Percentiles rank a stretch among this genome's conserved stretches.
phyloP scores from a whole-genome alignment of 768 basidiomycete genomes.

The Podaxis rugospora region DNA sequence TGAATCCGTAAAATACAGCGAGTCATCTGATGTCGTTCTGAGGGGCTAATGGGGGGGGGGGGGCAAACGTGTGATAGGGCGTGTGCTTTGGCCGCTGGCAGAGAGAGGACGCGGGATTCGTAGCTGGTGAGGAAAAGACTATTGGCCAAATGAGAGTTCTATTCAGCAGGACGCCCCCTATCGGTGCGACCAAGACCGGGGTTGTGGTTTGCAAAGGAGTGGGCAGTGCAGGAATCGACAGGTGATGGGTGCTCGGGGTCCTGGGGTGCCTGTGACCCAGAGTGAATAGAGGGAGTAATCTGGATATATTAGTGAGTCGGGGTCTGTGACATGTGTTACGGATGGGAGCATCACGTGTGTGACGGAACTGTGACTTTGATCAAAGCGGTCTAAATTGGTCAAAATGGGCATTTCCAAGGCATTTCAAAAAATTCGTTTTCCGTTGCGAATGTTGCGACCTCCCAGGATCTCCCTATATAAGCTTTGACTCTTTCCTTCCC shows the following conservation, averaged over 20 bases:
- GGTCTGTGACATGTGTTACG: neutral
- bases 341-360: neutral
- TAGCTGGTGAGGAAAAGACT: no score
- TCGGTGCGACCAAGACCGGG: constrained; percentile 10
- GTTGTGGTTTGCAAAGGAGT: constrained; percentile 1
- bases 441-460: constrained; percentile 36
- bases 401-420: constrained; percentile 18
- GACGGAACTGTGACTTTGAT: neutral
- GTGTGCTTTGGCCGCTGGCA: neutral
- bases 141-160: neutral
- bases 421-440: constrained; percentile 26
- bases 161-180: neutral
- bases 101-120: neutral
- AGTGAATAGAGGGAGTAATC: constrained; percentile 8
- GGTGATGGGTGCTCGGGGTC: constrained; percentile 8
- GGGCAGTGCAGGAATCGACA: neutral
- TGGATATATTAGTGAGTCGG: neutral
- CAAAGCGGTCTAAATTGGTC: neutral
- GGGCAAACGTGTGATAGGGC: constrained; percentile 28
- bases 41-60: neutral
- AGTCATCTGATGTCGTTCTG: constrained; percentile 15
- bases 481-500: constrained; percentile 16
- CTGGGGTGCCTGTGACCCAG: constrained; percentile 5
- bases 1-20: constrained; percentile 1
- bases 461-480: constrained; percentile 33